Percentiles rank a stretch among this genome's conserved stretches.
Conservation (phyloP, 805 yeast species). For the Hanseniaspora singularis region DNA sequence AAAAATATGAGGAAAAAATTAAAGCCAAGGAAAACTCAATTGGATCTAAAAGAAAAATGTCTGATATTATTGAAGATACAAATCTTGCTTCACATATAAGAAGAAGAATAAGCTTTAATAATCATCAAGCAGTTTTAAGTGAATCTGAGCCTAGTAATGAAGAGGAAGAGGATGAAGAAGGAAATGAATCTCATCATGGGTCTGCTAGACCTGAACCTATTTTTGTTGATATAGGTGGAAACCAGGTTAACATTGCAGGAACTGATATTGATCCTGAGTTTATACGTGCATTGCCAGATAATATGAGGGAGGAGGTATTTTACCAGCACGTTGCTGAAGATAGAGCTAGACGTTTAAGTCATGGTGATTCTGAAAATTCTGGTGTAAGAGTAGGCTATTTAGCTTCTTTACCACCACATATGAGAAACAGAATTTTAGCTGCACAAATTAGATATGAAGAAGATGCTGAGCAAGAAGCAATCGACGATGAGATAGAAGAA, state of each 20-base stretch:
- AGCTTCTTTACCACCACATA: constrained; percentile 59
- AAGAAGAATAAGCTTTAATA: not conserved
- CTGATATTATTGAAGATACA: not conserved
- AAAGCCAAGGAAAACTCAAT: not conserved
- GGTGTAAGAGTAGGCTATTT: constrained; percentile 62
- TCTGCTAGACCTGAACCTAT: constrained; percentile 37
- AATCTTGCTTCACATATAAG: not conserved
- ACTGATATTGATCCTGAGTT: constrained; percentile 89
- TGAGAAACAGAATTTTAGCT: constrained; percentile 50
- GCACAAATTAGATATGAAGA: constrained; percentile 39
- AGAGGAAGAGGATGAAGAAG: constrained; percentile 22
- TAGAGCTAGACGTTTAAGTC: constrained; percentile 47
- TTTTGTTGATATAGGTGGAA: constrained; percentile 60
- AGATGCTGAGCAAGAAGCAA: constrained; percentile 21
- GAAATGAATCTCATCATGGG: constrained; percentile 9
- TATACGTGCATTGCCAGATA: constrained; percentile 79
- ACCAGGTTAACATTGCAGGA: constrained; percentile 73
- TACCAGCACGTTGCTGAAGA: constrained; percentile 50
- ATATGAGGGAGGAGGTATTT: constrained; percentile 83
- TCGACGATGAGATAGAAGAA: not conserved
- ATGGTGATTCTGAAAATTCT: constrained; percentile 43
- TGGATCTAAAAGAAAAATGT: not conserved
- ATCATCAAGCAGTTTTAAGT: constrained; percentile 1
- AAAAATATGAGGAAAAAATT: not conserved
- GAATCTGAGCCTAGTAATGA: constrained; percentile 20